Percentiles rank a stretch among this genome's conserved stretches.
Evolutionary conservation across 768 basidiomycete species (phyloP).

Genomic region (Paxillus involutus): DNA sequence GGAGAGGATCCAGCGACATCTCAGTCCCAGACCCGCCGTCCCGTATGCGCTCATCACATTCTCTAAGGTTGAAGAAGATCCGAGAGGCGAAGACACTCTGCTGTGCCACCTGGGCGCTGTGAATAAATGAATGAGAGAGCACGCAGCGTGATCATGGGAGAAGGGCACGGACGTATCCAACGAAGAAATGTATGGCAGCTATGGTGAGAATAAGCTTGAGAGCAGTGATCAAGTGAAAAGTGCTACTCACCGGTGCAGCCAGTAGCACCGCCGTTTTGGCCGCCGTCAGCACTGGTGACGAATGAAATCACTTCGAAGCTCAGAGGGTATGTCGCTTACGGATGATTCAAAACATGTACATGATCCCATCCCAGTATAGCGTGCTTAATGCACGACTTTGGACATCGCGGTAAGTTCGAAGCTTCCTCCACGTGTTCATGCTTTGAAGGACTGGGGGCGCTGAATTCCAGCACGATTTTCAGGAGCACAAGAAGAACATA

Average conservation of each 20-base stretch:
- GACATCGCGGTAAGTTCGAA: conserved; percentile 19
- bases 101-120: conserved; percentile 27
- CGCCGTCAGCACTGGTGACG: conserved; percentile 11
- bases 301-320: background rate
- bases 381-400: conserved; percentile 19
- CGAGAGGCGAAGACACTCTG: conserved; percentile 25
- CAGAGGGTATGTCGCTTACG: no score
- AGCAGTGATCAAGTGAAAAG: no score
- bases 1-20: conserved; percentile 9
- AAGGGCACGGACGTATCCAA: conserved; percentile 21
- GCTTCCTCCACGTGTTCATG: conserved; percentile 24
- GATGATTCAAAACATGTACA: conserved; percentile 25
- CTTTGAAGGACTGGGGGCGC: conserved; percentile 21
- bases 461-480: background rate
- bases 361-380: conserved; percentile 27
- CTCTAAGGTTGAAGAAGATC: conserved; percentile 28
- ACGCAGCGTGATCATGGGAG: no score
- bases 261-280: conserved; percentile 14
- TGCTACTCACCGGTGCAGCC: conserved; percentile 19
- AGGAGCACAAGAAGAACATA: conserved; percentile 2
- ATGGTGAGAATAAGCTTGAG: background rate
- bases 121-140: conserved; percentile 7
- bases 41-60: conserved; percentile 7
- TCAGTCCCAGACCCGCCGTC: background rate
- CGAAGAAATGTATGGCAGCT: conserved; percentile 16